Conservation (phyloP, 257 asterid species). For the Galeopsis tetrahit region DNA sequence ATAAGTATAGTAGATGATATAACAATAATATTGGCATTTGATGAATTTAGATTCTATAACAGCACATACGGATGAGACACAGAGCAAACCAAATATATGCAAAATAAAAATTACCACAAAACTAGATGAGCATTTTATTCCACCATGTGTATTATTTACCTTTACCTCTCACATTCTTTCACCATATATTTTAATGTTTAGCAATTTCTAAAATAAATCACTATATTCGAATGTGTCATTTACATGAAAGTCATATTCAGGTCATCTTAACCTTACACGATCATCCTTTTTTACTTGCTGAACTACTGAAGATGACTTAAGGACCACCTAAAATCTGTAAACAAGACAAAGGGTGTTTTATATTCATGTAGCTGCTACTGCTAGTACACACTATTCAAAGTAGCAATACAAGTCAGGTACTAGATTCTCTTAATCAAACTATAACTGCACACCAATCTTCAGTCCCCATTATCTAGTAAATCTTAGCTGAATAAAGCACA, state of each 20-base stretch:
- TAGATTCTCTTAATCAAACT: no score
- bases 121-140: background rate
- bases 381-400: background rate
- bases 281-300: background rate
- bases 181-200: background rate
- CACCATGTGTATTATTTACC: background rate
- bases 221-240: background rate
- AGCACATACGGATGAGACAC: background rate
- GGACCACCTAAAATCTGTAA: background rate
- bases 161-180: background rate
- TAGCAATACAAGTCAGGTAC: background rate
- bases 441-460: background rate
- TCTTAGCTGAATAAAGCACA: background rate
- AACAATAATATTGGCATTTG: background rate
- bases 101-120: background rate
- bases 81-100: background rate
- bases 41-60: background rate
- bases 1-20: background rate
- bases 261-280: background rate
- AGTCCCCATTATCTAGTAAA: background rate
- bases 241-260: background rate
- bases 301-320: background rate
- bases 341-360: background rate
- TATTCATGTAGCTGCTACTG: background rate
- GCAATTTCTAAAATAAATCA: background rate